phyloP scores from a whole-genome alignment of 805 yeast genomes.

The Hanseniaspora clermontiae region DNA sequence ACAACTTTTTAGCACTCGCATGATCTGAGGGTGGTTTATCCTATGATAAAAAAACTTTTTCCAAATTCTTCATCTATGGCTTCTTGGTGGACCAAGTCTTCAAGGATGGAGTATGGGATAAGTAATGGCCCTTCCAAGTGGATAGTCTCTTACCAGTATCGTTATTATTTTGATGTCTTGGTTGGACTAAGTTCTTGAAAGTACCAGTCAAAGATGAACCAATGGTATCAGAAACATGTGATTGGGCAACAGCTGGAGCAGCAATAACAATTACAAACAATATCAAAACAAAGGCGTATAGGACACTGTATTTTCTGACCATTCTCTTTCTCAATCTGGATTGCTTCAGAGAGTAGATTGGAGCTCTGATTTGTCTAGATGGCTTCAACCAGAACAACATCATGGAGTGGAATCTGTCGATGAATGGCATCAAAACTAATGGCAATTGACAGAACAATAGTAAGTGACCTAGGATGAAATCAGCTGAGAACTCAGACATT shows the following conservation, averaged over 20 bases:
- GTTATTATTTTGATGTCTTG: conserved; percentile 66
- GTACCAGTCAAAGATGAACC: conserved; percentile 29
- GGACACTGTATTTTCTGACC: conserved; percentile 81
- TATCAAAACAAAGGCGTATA: conserved; percentile 59
- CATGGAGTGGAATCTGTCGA: conserved; percentile 96
- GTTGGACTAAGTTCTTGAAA: conserved; percentile 71
- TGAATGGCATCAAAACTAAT: conserved; percentile 63
- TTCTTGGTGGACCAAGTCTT: conserved; percentile 45
- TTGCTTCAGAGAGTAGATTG: conserved; percentile 92
- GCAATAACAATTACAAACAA: conserved; percentile 65
- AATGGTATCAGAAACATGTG: conserved; percentile 30
- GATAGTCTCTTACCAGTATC: conserved; percentile 55
- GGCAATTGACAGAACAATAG: conserved; percentile 84
- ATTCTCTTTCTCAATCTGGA: conserved; percentile 92
- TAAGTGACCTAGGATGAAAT: conserved; percentile 84
- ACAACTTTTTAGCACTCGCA: not conserved
- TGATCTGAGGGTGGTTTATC: not conserved
- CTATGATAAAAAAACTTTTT: not conserved
- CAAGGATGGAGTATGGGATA: conserved; percentile 39
- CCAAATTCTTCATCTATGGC: conserved; percentile 16
- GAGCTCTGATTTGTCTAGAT: conserved; percentile 91
- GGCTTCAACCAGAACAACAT: conserved; percentile 99
- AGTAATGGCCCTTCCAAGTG: conserved; percentile 27
- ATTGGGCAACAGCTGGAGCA: conserved; percentile 84
- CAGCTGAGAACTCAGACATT: conserved; percentile 91